These are phyloP conservation scores for Saccharomyces hybrid DNA, from an alignment of 1,139 yeast genomes.

Conservation along the genomic window DNA sequence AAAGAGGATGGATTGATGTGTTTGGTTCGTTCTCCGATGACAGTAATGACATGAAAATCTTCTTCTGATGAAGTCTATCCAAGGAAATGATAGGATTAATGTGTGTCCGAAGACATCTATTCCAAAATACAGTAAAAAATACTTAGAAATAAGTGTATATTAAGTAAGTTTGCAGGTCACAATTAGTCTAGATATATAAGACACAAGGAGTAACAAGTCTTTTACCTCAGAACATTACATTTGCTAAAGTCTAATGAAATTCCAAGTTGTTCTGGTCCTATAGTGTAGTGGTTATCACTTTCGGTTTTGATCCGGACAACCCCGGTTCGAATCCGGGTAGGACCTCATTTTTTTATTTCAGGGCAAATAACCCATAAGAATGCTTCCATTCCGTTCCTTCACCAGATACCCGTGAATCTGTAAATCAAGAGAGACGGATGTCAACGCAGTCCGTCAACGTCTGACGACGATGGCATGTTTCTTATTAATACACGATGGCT, in stretches of 20 bases:
- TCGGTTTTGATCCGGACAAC: conserved; percentile 75
- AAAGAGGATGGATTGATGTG: too few species aligned
- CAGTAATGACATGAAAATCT: too few species aligned
- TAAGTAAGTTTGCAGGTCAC: background rate
- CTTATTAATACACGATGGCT: background rate
- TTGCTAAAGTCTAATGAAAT: background rate
- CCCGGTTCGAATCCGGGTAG: conserved; percentile 96
- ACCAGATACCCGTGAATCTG: background rate
- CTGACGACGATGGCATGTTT: background rate
- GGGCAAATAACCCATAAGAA: background rate
- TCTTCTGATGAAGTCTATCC: too few species aligned
- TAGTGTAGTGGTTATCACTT: conserved; percentile 63
- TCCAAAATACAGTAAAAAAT: too few species aligned
- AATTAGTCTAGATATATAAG: background rate
- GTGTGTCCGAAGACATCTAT: background rate
- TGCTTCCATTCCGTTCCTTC: background rate
- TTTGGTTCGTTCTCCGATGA: too few species aligned
- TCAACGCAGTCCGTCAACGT: background rate
- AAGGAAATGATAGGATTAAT: too few species aligned
- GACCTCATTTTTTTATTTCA: conserved; percentile 42
- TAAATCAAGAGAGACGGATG: background rate
- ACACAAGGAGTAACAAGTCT: background rate
- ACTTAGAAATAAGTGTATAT: too few species aligned
- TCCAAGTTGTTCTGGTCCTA: conserved; percentile 20
- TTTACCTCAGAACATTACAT: background rate